phyloP scores from a whole-genome alignment of 2,329 filamentous ascomycete genomes.

The Diaporthe amygdali region DNA sequence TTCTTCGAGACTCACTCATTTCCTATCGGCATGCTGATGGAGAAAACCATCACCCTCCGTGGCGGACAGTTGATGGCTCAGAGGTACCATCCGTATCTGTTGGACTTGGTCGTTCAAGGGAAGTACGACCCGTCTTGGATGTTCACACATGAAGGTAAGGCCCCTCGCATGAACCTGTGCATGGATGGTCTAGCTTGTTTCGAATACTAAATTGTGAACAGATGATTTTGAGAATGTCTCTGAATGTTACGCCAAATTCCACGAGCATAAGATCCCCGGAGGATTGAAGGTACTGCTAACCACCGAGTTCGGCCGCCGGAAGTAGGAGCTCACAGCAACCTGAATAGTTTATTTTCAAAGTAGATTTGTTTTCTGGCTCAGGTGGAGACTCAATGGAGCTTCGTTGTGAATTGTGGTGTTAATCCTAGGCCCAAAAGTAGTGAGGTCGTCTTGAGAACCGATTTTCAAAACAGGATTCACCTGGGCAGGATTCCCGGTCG shows the following conservation, averaged over 20 bases:
- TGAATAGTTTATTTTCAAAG: too few species aligned
- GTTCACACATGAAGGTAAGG: background rate
- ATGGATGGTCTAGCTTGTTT: background rate
- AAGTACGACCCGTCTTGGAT: background rate
- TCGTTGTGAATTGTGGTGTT: too few species aligned
- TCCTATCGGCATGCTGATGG: background rate
- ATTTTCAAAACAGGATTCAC: too few species aligned
- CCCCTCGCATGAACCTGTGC: too few species aligned
- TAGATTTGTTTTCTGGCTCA: too few species aligned
- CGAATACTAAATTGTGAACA: background rate
- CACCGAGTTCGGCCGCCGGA: background rate
- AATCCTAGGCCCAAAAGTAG: too few species aligned
- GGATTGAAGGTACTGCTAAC: background rate
- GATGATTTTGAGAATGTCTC: background rate
- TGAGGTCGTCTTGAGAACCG: too few species aligned
- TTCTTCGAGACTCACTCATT: background rate
- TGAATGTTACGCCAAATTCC: background rate
- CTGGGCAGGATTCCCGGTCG: too few species aligned
- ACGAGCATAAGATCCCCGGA: background rate
- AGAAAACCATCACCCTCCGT: background rate
- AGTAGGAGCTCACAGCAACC: background rate
- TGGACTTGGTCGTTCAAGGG: background rate
- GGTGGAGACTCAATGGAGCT: too few species aligned
- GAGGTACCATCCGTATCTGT: background rate
- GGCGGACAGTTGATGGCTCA: background rate